phyloP scores from a whole-genome alignment of 2,329 filamentous ascomycete genomes.

The Penicillium thymicola region DNA sequence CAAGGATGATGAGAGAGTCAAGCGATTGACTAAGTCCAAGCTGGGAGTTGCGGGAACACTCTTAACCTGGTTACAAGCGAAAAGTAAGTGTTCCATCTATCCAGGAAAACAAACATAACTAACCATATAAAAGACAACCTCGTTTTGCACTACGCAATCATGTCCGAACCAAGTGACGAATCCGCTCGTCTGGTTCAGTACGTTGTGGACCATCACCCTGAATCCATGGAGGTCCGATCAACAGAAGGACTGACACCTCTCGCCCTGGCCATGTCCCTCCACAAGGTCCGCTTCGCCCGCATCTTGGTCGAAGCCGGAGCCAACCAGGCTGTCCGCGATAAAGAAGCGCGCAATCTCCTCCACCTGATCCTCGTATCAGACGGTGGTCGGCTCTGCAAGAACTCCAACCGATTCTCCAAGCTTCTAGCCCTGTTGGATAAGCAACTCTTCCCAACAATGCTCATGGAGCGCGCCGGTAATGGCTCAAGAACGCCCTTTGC shows the following conservation, averaged over 20 bases:
- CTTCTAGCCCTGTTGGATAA: constrained; percentile 59
- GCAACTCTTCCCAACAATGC: constrained; percentile 45
- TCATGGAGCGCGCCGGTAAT: constrained; percentile 30
- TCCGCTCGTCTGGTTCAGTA: constrained; percentile 61
- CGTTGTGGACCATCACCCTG: constrained; percentile 60
- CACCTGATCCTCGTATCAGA: constrained; percentile 52
- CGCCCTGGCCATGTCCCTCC: constrained; percentile 59
- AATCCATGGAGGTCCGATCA: constrained; percentile 59
- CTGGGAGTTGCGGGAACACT: constrained; percentile 65
- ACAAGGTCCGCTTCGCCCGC: constrained; percentile 40
- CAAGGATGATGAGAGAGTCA: constrained; percentile 59
- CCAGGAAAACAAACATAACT: background rate
- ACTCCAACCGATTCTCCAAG: constrained; percentile 50
- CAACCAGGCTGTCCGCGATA: constrained; percentile 64
- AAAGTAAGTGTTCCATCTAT: constrained; percentile 48
- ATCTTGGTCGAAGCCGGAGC: constrained; percentile 66
- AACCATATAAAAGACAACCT: constrained; percentile 38
- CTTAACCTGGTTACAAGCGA: constrained; percentile 42
- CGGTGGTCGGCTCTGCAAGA: constrained; percentile 21
- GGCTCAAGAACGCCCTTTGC: constrained; percentile 52
- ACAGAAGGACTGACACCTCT: constrained; percentile 58
- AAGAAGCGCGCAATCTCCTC: constrained; percentile 62
- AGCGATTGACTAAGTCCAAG: constrained; percentile 43
- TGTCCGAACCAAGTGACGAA: constrained; percentile 42
- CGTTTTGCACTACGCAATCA: constrained; percentile 64